Conservation (phyloP, 2,329 filamentous ascomycete species). For the Tolypocladium tropicale region DNA sequence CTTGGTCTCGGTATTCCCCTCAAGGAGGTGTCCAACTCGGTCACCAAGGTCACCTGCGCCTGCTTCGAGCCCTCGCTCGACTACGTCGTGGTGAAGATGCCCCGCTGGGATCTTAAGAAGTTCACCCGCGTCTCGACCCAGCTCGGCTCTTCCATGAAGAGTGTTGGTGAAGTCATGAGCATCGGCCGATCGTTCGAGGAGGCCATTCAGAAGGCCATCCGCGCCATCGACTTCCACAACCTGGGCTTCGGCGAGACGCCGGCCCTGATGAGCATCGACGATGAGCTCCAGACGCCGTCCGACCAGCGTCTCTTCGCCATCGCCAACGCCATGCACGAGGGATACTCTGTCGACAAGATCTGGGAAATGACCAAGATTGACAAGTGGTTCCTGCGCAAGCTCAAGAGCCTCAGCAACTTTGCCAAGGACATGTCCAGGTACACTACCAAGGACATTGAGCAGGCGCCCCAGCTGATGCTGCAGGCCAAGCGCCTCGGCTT, state of each 20-base stretch:
- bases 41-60: slow-evolving; percentile 90
- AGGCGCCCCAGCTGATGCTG: slow-evolving; percentile 56
- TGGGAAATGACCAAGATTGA: slow-evolving; percentile 98
- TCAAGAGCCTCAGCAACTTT: slow-evolving; percentile 87
- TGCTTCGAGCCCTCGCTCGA: slow-evolving; percentile 98
- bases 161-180: slow-evolving; percentile 97
- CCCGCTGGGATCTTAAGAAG: slow-evolving; percentile 97
- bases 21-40: slow-evolving; percentile 92
- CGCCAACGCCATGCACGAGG: slow-evolving; percentile 91
- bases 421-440: slow-evolving; percentile 66
- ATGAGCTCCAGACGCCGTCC: slow-evolving; percentile 92
- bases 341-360: slow-evolving; percentile 92
- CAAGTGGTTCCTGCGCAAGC: slow-evolving; percentile 92
- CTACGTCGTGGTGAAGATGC: slow-evolving; percentile 98
- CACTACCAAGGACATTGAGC: slow-evolving; percentile 52
- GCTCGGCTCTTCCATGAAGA: slow-evolving; percentile 98
- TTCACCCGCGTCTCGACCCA: slow-evolving; percentile 94
- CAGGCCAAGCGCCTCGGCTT: slow-evolving; percentile 92
- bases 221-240: slow-evolving; percentile 90
- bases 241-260: slow-evolving; percentile 87
- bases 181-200: slow-evolving; percentile 96
- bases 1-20: slow-evolving; percentile 88
- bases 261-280: slow-evolving; percentile 89
- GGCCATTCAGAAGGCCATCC: slow-evolving; percentile 96
- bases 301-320: slow-evolving; percentile 97